A percentile compares a stretch with the other conserved stretches of the same genome.
Evolutionary conservation across 495 filamentous ascomycete genomes (phyloP).

Genomic region (Venustampulla echinocandica): DNA sequence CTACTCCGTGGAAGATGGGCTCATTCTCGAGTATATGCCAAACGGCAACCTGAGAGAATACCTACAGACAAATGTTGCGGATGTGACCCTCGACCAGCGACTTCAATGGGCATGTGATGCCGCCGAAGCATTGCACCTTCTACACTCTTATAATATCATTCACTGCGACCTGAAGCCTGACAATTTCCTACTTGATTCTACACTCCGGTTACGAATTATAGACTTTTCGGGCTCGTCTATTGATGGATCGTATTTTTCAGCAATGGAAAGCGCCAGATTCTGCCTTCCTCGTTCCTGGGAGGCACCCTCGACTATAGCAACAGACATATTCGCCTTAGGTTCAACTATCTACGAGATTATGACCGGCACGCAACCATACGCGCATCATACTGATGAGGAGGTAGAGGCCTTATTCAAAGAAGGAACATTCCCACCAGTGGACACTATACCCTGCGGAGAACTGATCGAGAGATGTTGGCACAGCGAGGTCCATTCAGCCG

Average conservation of each 20-base stretch:
- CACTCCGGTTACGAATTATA: conserved; percentile 23
- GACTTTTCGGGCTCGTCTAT: conserved; percentile 19
- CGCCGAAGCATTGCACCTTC: conserved; percentile 15
- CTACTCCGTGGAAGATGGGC: conserved; percentile 20
- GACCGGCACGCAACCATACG: conserved; percentile 21
- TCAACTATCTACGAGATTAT: conserved; percentile 26
- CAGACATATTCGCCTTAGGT: conserved; percentile 24
- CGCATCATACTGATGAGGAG: conserved; percentile 22
- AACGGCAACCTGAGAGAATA: conserved; percentile 25
- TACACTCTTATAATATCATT: conserved; percentile 21
- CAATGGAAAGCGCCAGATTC: conserved; percentile 18
- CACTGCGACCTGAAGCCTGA: conserved; percentile 25
- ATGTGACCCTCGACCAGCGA: conserved; percentile 7
- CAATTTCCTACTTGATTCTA: conserved; percentile 25
- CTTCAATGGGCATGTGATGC: conserved; percentile 22
- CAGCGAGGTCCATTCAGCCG: not conserved
- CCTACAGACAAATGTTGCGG: conserved; percentile 15
- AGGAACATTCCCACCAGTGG: conserved; percentile 22
- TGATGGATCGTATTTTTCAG: conserved; percentile 22
- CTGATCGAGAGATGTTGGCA: conserved; percentile 16
- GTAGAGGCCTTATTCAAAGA: conserved; percentile 19
- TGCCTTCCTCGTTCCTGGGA: conserved; percentile 18
- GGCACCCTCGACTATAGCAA: conserved; percentile 14
- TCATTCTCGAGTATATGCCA: conserved; percentile 23
- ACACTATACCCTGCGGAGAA: conserved; percentile 19